Conservation (phyloP, 805 yeast genomes). For the Starmerella riodocensis region DNA sequence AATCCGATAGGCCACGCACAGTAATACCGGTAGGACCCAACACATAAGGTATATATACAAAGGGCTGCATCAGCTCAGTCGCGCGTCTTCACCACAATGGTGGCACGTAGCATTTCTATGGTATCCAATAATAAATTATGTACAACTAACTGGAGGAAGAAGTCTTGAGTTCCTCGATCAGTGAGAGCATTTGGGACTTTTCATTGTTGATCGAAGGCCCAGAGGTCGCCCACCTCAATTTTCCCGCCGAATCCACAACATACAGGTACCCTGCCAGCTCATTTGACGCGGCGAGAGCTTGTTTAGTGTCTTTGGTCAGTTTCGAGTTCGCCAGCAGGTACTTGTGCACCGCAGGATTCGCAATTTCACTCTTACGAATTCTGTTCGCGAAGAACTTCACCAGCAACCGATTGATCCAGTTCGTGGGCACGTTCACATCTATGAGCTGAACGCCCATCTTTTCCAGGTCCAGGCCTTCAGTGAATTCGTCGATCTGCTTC, state of each 20-base stretch:
- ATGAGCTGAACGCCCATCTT: slow-evolving; percentile 46
- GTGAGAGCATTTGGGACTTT: slow-evolving; percentile 12
- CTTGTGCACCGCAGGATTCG: slow-evolving; percentile 34
- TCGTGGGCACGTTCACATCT: slow-evolving; percentile 66
- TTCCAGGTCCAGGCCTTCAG: slow-evolving; percentile 35
- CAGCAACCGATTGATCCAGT: slow-evolving; percentile 50
- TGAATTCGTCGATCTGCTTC: slow-evolving; percentile 48
- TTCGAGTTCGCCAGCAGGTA: slow-evolving; percentile 55
- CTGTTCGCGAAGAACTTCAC: slow-evolving; percentile 40
- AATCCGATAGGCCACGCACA: slow-evolving; percentile 1
- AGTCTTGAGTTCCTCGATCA: slow-evolving; percentile 1
- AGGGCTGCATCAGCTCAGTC: background rate
- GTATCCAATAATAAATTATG: background rate
- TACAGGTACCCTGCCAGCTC: slow-evolving; percentile 73
- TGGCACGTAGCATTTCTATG: too few species aligned
- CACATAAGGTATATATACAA: background rate
- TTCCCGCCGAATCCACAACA: slow-evolving; percentile 57
- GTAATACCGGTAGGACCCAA: background rate
- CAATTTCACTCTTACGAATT: slow-evolving; percentile 36
- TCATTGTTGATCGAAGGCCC: slow-evolving; percentile 70
- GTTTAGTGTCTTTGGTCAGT: slow-evolving; percentile 44
- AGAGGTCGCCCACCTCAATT: slow-evolving; percentile 82
- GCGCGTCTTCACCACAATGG: too few species aligned
- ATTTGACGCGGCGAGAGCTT: slow-evolving; percentile 53
- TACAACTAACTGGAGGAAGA: background rate